phyloP scores from a whole-genome alignment of 1,284 basidiomycete genomes.

The Gymnopus androsaceus region DNA sequence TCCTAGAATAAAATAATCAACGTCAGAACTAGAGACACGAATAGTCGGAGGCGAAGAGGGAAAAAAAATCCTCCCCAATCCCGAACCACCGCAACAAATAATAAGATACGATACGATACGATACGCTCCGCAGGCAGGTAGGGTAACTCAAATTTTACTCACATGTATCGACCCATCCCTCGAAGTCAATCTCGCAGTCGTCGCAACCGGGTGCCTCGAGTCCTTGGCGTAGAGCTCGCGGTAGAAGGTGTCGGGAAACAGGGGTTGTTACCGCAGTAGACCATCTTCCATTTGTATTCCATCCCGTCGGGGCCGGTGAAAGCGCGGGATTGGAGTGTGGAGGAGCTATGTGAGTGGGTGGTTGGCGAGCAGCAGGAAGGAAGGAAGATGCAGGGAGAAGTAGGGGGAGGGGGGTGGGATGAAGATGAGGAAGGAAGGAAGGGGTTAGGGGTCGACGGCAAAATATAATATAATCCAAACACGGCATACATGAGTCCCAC shows the following conservation, averaged over 20 bases:
- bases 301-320: slow-evolving; percentile 20
- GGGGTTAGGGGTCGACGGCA: too few species aligned
- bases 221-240: slow-evolving; percentile 18
- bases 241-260: slow-evolving; percentile 19
- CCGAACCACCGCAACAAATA: too few species aligned
- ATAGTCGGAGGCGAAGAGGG: too few species aligned
- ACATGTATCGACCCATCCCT: slow-evolving; percentile 19
- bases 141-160: background rate
- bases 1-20: slow-evolving; percentile 12
- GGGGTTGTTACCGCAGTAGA: slow-evolving; percentile 18
- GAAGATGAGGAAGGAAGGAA: too few species aligned
- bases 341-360: background rate
- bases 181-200: slow-evolving; percentile 16
- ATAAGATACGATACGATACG: too few species aligned
- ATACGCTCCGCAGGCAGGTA: background rate
- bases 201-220: slow-evolving; percentile 19
- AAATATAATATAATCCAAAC: too few species aligned
- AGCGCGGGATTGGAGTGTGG: slow-evolving; percentile 12
- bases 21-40: too few species aligned
- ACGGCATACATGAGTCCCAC: too few species aligned
- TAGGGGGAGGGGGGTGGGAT: background rate
- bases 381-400: background rate
- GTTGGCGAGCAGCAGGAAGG: background rate
- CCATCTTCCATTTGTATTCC: slow-evolving; percentile 24
- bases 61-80: too few species aligned